Evolutionary conservation across 2,329 filamentous ascomycete species (phyloP), one percentile per base, ranked within the genome.

Genomic region (Ophiostoma quercus): DNA sequence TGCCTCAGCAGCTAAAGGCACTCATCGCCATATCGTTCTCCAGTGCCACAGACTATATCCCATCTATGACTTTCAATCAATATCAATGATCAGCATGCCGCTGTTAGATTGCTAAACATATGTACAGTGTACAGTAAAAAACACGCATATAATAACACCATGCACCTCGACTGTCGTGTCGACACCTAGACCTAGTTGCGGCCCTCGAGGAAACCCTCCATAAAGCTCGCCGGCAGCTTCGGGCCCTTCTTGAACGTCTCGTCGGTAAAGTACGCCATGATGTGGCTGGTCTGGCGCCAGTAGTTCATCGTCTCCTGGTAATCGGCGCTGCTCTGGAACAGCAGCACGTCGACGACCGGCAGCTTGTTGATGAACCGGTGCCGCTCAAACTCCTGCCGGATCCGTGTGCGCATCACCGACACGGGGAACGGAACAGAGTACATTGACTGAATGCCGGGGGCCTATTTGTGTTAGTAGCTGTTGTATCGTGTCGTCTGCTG

Each of bases 251-350:
- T 82, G 78, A 87, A 87, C 80, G 85, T 87, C 80, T 98, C 94
- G 76, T 89, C 86, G 78, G 94, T 89, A 86, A 98, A 99, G 82
- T 97, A 99, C 76, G 95, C 93, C 87, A 99, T 92, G 75, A 99
- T 87, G 80, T 99, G 95, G 73, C 91, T 91, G 73, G 94, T 85
- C 82, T 99, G 95, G 82, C 97, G 97, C 95, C 95, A 99, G 85
- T 91, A 99, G 84, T 99, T 99, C 85, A 99, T 88, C 69, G 92
- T 99, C 85, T 99, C 95, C 91, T 99, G 95, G 79, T 90, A 98
- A 80, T 99, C 95, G 75, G 91, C 87, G 78, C 97, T 90, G 78
- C 92, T 96, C 82, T 97, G 92, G 82, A 92, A 91, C 63, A 99
- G 81, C 71, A 99, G 84, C 69, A 97, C 90, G 77, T 99, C 95